Evolutionary conservation across 2,329 filamentous ascomycete species (phyloP), one percentile per base, ranked within the genome.

Genomic region (Fusarium annulatum): DNA sequence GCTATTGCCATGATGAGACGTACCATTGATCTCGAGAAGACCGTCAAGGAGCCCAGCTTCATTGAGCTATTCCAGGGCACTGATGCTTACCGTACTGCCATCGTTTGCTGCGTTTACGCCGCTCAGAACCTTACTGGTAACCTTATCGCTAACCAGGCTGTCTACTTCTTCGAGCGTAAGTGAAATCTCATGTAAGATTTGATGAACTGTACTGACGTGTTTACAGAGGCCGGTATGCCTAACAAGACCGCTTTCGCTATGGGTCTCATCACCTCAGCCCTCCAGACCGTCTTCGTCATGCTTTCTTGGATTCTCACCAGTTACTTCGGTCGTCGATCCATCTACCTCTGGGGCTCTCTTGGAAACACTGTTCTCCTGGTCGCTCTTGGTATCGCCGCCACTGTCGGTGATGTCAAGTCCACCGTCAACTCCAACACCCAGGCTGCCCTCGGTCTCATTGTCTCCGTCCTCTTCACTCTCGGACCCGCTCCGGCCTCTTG

Each of bases 291-390:
- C 79, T 85, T 90, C 68, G 89, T 91, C 79, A 91, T 91, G 86
- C 83, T 90, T 46, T 92, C 90, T 65, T 92, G 91, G 91, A 81
- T 92, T 63, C 86, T 93, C 56, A 92, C 89, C 19, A 86, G 87
- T 2, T 92, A 90, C 80, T 84, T 90, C 60, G 89, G 90, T 78
- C 87, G 90, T 66, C 89, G 90, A 60, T 86, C 87, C 41, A 91
- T 92, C 80, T 92, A 92, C 80, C 83, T 92, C 62, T 91, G 86
- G 82, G 90, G 90, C 69, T 86, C 87, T 34, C 78, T 82, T 41
- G 84, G 87, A 81, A 91, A 90, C 81, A 82, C 83, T 59, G 74
- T 78, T 42, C 85, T 92, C 73, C 83, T 92, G 18, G 60, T 92
- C 68, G 82, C 83, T 9, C 88, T 92, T 33, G 90, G 90, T 80